A percentile compares a stretch with the other conserved stretches of the same genome.
Conservation (phyloP, 768 basidiomycete genomes). For the Phlebiopsis gigantea region DNA sequence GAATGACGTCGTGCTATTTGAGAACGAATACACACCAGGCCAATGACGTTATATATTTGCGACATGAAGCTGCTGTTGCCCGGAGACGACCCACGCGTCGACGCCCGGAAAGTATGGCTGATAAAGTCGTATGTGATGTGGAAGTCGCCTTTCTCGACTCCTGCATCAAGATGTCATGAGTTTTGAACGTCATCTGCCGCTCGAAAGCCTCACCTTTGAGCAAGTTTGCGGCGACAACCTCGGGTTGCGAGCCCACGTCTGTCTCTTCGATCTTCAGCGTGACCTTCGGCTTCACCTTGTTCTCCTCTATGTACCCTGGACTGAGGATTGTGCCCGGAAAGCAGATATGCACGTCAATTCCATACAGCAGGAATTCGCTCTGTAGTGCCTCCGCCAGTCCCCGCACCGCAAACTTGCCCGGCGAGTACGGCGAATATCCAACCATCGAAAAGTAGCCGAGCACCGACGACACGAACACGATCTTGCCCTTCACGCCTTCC, state of each 20-base stretch:
- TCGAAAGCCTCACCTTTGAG: slow-evolving; percentile 44
- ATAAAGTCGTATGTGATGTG: slow-evolving; percentile 75
- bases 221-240: slow-evolving; percentile 54
- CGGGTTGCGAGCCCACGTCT: slow-evolving; percentile 60
- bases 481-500: slow-evolving; percentile 55
- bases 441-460: slow-evolving; percentile 71
- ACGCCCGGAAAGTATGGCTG: slow-evolving; percentile 61
- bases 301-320: slow-evolving; percentile 73
- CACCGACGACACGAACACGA: slow-evolving; percentile 71
- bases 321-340: slow-evolving; percentile 79
- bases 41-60: slow-evolving; percentile 34
- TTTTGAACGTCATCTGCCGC: slow-evolving; percentile 10
- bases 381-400: slow-evolving; percentile 82
- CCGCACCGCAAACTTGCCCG: slow-evolving; percentile 81
- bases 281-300: slow-evolving; percentile 71
- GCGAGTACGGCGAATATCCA: slow-evolving; percentile 77
- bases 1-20: not conserved
- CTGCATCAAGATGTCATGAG: slow-evolving; percentile 33
- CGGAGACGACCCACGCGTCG: slow-evolving; percentile 59
- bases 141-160: slow-evolving; percentile 56
- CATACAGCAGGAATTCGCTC: slow-evolving; percentile 74
- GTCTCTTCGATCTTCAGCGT: slow-evolving; percentile 70
- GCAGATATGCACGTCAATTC: slow-evolving; percentile 73
- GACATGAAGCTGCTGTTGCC: slow-evolving; percentile 60
- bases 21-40: slow-evolving; percentile 27